Evolutionary conservation across 139 green algal genomes (phyloP), one percentile per base, ranked within the genome.

Genomic region (Trebouxia sp.): DNA sequence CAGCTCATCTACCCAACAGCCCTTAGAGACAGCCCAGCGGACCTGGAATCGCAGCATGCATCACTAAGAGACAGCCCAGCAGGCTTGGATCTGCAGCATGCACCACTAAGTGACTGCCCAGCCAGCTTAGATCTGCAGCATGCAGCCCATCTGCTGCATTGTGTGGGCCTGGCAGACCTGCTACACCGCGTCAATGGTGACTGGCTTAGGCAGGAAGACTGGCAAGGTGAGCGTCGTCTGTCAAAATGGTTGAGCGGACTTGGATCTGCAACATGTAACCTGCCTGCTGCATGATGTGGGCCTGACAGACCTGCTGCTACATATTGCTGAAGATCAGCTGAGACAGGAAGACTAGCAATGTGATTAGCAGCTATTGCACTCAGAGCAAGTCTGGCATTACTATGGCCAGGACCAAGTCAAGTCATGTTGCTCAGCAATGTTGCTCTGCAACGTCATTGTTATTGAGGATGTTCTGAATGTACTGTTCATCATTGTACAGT

Each of bases 1-100:
- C 89, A 93, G 69, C n/a, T 93, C 17, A 56, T 69, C 0, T 93
- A 93, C 47, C 88, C 88, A 9, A 58, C n/a, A 50, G 35, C 11
- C 37, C 14, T 30, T 7, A 55, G 48, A 30, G 45, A 42, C 1
- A 35, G 7, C 74, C 72, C 65, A 0, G 5, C 26, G 9, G 24
- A 72, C 14, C 43, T 88, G 42, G 48, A 72, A 28, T n/a, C 14
- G 5, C 32, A 43, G 12, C 62, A 43, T 14, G 32, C 43, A 24
- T 32, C 41, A 5, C 20, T n/a, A n/a, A n/a, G n/a, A n/a, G n/a
- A n/a, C n/a, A n/a, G n/a, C n/a, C n/a, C n/a, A n/a, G n/a, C n/a
- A n/a, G n/a, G n/a, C n/a, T n/a, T n/a, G n/a, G n/a, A 15, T 0
- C 14, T 87, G 75, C 69, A 92, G 47, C 30, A 58, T 9, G n/a